Conservation (phyloP, 495 filamentous ascomycete genomes). For the Chaetomium cochliodes region DNA sequence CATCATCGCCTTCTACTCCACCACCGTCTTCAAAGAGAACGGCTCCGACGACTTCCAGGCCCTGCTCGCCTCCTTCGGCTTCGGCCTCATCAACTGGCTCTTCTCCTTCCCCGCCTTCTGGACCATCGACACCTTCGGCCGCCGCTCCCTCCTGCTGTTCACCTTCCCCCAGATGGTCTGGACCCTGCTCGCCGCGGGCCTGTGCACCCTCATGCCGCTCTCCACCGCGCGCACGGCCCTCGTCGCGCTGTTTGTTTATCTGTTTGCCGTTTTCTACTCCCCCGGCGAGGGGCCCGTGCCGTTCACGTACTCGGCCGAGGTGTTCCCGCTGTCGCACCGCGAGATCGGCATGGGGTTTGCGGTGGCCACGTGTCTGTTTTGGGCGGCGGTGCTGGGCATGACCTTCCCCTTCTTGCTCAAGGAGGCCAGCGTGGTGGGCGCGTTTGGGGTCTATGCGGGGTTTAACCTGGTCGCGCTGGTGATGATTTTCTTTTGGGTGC, state of each 20-base stretch:
- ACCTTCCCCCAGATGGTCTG: conserved; percentile 86
- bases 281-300: conserved; percentile 82
- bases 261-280: conserved; percentile 72
- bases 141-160: conserved; percentile 71
- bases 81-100: conserved; percentile 78
- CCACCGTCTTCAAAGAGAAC: conserved; percentile 55
- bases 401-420: conserved; percentile 65
- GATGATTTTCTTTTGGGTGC: conserved; percentile 67
- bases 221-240: conserved; percentile 57
- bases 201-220: conserved; percentile 61
- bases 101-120: conserved; percentile 80
- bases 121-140: conserved; percentile 84
- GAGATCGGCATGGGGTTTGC: conserved; percentile 74
- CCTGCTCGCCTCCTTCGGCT: conserved; percentile 73
- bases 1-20: conserved; percentile 85
- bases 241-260: conserved; percentile 68
- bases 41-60: conserved; percentile 57
- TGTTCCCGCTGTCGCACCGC: conserved; percentile 70
- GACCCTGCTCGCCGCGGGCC: conserved; percentile 69
- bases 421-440: conserved; percentile 51
- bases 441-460: conserved; percentile 60
- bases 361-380: conserved; percentile 67
- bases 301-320: conserved; percentile 78
- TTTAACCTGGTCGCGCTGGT: conserved; percentile 62
- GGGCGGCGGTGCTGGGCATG: conserved; percentile 62